Evolutionary conservation across 1,284 basidiomycete species (phyloP), one percentile per base, ranked within the genome.

Genomic region (Rhodotorula sp.): DNA sequence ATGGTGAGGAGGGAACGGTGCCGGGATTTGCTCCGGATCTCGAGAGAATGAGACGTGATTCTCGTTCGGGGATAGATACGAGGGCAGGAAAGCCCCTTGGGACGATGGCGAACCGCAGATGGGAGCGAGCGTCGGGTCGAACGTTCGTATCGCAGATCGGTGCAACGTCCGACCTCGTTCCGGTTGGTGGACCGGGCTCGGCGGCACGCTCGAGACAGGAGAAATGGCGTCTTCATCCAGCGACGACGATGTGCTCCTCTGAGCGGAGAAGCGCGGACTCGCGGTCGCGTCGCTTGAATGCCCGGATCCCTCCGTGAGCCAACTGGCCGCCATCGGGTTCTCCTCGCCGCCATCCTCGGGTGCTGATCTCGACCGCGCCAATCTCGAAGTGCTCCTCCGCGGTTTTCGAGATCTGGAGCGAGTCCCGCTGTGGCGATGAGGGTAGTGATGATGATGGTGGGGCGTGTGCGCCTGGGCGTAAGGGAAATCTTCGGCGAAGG

Each of bases 271-370:
- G 8, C n/a, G 26, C 4, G 62, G 26, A 26, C 54, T 55, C 26
- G 70, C 28, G 2, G 62, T 63, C 43, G 52, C 43, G 15, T 34
- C 18, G 10, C 48, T 62, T 18, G 66, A 34, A 18, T 18, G 28
- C 18, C 49, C 28, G 26, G 68, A 73, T 1, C 66, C 50, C 45
- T 91, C 90, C 0, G 90, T 91, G 78, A 88, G 85, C 78, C 89
- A 87, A 77, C 90, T 91, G 59, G 88, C 87, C 2, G 86, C 83
- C 76, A 91, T 82, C 3, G 85, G 84, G 67, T 84, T 84, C 16
- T 86, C 86, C 60, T 85, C 85, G 48, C 84, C 84, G 48, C 84
- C 84, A 14, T 83, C 62, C n/a, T 57, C 69, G 45, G 26, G 60
- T 43, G 57, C 48, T 23, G 58, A 31, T 31, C 19, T 21, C 19